phyloP scores from a whole-genome alignment of 202 grass and related monocot species.

The Cymbopogon flexuosus region DNA sequence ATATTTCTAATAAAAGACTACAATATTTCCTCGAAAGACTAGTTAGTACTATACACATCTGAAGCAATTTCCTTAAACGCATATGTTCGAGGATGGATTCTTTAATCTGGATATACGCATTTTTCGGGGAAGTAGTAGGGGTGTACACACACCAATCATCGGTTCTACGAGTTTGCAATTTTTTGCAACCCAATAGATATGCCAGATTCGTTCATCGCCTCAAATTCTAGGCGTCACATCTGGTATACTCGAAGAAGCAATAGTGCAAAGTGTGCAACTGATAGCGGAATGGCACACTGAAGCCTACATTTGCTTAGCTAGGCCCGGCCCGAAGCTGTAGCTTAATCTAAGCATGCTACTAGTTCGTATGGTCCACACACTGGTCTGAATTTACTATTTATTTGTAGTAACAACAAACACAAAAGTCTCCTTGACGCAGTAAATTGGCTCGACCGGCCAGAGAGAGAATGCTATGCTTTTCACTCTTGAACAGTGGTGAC shows the following conservation, averaged over 20 bases:
- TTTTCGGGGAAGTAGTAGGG: constrained; percentile 5
- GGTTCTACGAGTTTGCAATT: neutral
- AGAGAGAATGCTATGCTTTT: too few relatives aligned
- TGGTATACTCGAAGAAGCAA: constrained; percentile 21
- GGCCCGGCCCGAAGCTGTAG: neutral
- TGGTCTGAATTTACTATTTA: constrained; percentile 1
- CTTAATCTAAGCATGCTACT: constrained; percentile 6
- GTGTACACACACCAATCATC: neutral
- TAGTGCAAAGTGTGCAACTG: neutral
- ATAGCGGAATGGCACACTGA: constrained; percentile 7
- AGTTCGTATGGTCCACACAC: neutral
- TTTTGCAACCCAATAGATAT: neutral
- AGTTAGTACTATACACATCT: neutral
- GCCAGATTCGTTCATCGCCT: neutral
- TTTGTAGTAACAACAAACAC: neutral
- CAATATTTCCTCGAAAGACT: neutral
- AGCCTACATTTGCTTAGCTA: constrained; percentile 11
- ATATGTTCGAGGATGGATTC: neutral
- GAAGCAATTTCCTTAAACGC: neutral
- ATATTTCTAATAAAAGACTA: neutral
- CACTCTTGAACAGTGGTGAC: neutral
- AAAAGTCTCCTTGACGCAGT: neutral
- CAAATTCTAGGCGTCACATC: neutral
- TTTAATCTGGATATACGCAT: neutral
- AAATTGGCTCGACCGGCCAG: constrained; percentile 6